Evolutionary conservation across 352 stramenopile genomes (phyloP), one percentile per base, ranked within the genome.

Genomic region (Phytopythium litorale): DNA sequence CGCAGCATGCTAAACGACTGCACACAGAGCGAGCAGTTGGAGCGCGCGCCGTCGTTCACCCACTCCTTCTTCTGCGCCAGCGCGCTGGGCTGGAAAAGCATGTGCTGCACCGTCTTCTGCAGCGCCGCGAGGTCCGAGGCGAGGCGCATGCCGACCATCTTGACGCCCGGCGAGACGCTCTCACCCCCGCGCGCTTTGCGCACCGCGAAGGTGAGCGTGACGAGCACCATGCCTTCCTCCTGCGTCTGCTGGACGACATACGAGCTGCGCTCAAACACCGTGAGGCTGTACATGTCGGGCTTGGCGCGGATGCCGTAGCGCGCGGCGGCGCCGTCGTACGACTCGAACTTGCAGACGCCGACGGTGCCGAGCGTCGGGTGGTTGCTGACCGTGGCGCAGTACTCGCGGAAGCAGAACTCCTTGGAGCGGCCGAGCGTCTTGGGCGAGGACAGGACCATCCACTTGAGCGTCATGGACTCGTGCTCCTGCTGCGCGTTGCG

Each of bases 391-490:
- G 86, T 60, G 23, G 81, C 67, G 64, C 83, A 91, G 60, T 93
- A 96, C 64, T 96, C 87, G 32, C 84, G 83, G 45, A 89, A 70
- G 58, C 80, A 89, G 37, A 96, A 89, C 62, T 96, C 84, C 53
- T 96, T 96, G 49, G 79, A 81, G 35, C 80, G 80, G 13, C 83
- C 82, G 23, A 96, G 71, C 51, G 84, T 87, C 63, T 91, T 93
- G 38, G 77, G 79, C 1, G 87, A 88, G 42, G 78, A 89, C 60
- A 87, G 82, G 42, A 87, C 85, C 58, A 89, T 64, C 87, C 87
- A 96, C 67, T 96, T 96, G 63, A 96, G 70, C 60, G 83, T 79
- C 60, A 96, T 76, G 38, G 79, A 91, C 67, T 93, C 85, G 16
- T 69, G 56, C 64, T 60, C 54, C 32, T 48, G 23, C 21, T 33